Base-by-base conservation (phyloP, 768 basidiomycete species). In the Epithele typhae region DNA sequence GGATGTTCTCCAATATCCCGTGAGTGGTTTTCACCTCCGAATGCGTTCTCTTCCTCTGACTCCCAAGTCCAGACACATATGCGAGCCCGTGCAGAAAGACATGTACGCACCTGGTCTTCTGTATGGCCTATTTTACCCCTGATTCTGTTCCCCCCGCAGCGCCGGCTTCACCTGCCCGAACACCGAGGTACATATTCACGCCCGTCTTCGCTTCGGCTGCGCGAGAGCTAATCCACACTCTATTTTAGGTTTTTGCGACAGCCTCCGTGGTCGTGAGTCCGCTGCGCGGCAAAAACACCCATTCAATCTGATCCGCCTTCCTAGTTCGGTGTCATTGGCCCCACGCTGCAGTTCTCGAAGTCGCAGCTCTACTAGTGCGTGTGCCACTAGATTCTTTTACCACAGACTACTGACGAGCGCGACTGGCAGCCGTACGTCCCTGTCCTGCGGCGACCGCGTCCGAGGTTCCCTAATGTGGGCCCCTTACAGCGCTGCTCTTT, bases 271-370 rank as follows among this genome's bases (percentile, higher is more conserved):
- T 83, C 22, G 84, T 85, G 63, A 40, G 74, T 71, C 38, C 41
- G 38, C 24, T 25, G n/a, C 33, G n/a, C 24, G 17, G n/a, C 27
- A 8, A 10, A 10, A 32, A 30, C 11, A 4, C 27, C 41, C 41
- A 38, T 34, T 48, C 46, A 15, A 21, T 30, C 27, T 30, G 27
- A 7, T 30, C n/a, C n/a, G 6, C 8, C 42, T 41, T 40, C 48
- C 24, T 48, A 36, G 43, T 76, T 78, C 80, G 86, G 86, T 19
- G 77, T 82, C 15, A 78, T 89, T 43, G 87, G 87, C 1, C 87
- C 87, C 15, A 65, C 55, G 25, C 56, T 69, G 17, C 73, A 76
- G 55, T 87, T 84, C 60, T 77, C 76, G 0, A 60, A 68, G 25
- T 77, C 74, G 8, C 72, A 75, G 48, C 62, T 78, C 17, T 87